Evolutionary conservation across 2,329 filamentous ascomycete genomes (phyloP), one percentile per base, ranked within the genome.

Genomic region (Acrocalymma vagum): DNA sequence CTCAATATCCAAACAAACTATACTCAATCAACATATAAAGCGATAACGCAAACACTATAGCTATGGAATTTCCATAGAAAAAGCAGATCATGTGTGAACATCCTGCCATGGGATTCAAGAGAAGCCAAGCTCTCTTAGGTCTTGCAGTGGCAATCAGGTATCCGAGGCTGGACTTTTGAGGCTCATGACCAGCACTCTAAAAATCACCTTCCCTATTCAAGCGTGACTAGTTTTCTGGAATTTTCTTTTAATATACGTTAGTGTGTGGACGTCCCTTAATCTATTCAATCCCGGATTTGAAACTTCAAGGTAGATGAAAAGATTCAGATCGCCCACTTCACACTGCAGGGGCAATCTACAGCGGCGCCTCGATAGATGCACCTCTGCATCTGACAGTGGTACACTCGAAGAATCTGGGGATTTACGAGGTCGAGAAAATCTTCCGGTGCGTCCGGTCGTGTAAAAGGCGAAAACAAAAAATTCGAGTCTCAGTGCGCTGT

Each of bases 221-320:
- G 18, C 45, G 54, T 45, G 50, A 29, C 29, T 42, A 42, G 36
- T 22, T 40, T 60, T 54, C 55, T 60, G 37, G 58, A 61, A 63
- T 32, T 35, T 48, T 58, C 43, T 29, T 31, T 35, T 45, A 38
- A 38, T 40, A 43, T 50, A 18, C 32, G 13, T 16, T 21, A 38
- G 27, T 20, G 27, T 38, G 31, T 28, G 28, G 31, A 42, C 36
- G 29, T 37, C 14, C 21, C 28, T 38, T 30, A 57, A 56, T 60
- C 39, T 64, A 53, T 36, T 29, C 11, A 18, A 38, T 41, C 57
- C 52, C 26, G 52, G 54, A 41, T 55, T 10, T 48, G 39, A 55
- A 53, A 53, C 58, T 29, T 45, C 38, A 38, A 48, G 27, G 43
- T 7, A 29, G 10, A 29, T 29, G 24, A 18, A n/a, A 17, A 6